These are phyloP conservation scores for Trichoderma semiorbis DNA, from an alignment of 2,329 filamentous ascomycete genomes.

Conservation along the genomic window DNA sequence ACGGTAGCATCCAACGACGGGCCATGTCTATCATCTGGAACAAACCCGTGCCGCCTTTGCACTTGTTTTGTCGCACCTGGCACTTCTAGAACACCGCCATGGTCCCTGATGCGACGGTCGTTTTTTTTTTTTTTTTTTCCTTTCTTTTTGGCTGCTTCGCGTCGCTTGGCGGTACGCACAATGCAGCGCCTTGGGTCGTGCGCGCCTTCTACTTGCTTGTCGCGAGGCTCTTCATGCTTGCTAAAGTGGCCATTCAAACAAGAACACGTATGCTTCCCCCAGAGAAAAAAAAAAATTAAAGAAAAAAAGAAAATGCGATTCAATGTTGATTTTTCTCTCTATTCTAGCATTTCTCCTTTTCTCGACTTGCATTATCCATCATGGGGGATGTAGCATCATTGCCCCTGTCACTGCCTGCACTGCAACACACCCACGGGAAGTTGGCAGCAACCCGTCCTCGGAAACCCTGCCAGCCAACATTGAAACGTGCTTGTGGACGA, in stretches of 20 bases:
- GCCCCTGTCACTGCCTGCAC: slow-evolving; percentile 3
- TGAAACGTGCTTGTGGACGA: neutral
- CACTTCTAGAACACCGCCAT: slow-evolving; percentile 1
- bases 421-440: slow-evolving; percentile 8
- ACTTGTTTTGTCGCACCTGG: neutral
- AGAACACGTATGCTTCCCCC: neutral
- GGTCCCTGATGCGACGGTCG: neutral
- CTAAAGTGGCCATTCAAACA: neutral
- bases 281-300: neutral
- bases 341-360: neutral
- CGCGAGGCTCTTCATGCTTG: neutral
- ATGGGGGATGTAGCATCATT: neutral
- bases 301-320: neutral
- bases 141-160: neutral
- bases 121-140: neutral
- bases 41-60: neutral
- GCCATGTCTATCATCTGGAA: neutral
- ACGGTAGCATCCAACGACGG: neutral
- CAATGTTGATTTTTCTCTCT: neutral
- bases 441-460: neutral
- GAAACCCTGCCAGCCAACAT: neutral
- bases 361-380: neutral
- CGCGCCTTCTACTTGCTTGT: neutral
- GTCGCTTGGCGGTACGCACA: neutral
- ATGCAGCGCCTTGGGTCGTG: neutral